Evolutionary conservation across 75 land plant species (phyloP).

Genomic region (Isoetes taiwanensis): DNA sequence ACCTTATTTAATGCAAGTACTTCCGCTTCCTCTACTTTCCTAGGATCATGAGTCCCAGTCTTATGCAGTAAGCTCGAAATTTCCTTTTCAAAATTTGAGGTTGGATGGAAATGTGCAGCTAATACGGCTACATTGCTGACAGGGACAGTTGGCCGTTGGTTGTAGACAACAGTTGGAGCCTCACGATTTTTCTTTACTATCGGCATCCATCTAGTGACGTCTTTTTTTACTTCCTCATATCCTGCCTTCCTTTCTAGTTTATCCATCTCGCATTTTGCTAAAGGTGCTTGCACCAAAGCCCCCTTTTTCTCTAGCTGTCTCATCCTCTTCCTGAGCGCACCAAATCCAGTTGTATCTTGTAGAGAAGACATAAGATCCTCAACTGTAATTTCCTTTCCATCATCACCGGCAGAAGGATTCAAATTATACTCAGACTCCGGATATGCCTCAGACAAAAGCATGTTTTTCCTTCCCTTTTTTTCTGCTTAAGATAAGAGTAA

Average conservation of each 20-base stretch:
- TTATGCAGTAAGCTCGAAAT: conserved; percentile 42
- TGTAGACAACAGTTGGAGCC: conserved; percentile 61
- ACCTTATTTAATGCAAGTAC: conserved; percentile 84
- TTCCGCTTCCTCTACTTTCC: conserved; percentile 49
- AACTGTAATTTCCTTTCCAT: conserved; percentile 27
- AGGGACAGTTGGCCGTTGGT: conserved; percentile 28
- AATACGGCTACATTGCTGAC: conserved; percentile 48
- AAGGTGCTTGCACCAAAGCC: conserved; percentile 42
- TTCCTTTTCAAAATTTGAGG: conserved; percentile 71
- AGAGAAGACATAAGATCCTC: conserved; percentile 60
- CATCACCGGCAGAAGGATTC: conserved; percentile 24
- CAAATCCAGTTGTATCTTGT: conserved; percentile 45
- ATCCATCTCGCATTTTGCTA: conserved; percentile 46
- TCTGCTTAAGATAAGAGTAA: too few relatives aligned
- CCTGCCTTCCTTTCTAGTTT: conserved; percentile 55
- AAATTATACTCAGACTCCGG: conserved; percentile 52
- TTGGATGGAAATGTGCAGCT: conserved; percentile 54
- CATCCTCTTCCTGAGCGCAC: conserved; percentile 56
- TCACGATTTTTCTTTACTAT: conserved; percentile 79
- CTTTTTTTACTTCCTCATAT: conserved; percentile 59
- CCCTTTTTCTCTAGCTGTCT: conserved; percentile 42
- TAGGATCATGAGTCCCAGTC: conserved; percentile 39
- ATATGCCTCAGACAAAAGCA: conserved; percentile 38
- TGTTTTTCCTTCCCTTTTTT: conserved; percentile 21
- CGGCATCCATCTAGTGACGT: conserved; percentile 73